These are phyloP conservation scores for Trichosporon asahii DNA, from an alignment of 1,284 basidiomycete genomes.

Conservation along the genomic window DNA sequence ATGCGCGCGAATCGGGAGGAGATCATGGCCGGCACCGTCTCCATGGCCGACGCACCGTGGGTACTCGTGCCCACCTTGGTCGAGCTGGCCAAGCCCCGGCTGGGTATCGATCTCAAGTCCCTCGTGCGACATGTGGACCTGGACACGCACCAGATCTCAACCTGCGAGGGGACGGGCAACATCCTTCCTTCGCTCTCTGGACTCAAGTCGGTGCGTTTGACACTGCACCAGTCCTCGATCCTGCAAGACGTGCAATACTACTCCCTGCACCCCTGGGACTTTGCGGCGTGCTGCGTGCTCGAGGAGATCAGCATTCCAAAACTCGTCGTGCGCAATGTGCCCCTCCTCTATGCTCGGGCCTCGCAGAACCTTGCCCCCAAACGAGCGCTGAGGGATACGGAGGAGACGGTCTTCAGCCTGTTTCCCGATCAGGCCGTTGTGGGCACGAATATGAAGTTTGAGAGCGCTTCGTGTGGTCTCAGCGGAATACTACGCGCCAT, in stretches of 20 bases:
- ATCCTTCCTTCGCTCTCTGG: conserved; percentile 5
- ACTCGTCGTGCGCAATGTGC: conserved; percentile 15
- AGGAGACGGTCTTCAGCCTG: conserved; percentile 9
- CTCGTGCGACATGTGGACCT: neutral
- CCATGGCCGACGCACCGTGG: neutral
- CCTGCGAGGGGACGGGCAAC: neutral
- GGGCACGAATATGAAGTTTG: conserved; percentile 19
- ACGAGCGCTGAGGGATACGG: neutral
- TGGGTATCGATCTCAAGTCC: neutral
- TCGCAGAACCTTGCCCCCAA: neutral
- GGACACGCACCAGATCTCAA: neutral
- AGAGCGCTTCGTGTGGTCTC: conserved; percentile 1
- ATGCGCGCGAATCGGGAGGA: neutral
- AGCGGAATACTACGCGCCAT: neutral
- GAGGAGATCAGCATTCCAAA: neutral
- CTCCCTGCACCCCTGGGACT: neutral
- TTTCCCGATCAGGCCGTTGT: conserved; percentile 17
- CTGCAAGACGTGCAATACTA: neutral
- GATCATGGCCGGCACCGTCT: neutral
- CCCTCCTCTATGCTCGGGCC: conserved; percentile 16
- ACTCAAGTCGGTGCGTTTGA: neutral
- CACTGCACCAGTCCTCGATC: neutral
- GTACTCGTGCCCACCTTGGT: neutral
- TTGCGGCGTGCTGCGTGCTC: conserved; percentile 10
- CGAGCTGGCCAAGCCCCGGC: neutral